phyloP scores from a whole-genome alignment of 805 yeast genomes.

The Starmerella tilneyi region DNA sequence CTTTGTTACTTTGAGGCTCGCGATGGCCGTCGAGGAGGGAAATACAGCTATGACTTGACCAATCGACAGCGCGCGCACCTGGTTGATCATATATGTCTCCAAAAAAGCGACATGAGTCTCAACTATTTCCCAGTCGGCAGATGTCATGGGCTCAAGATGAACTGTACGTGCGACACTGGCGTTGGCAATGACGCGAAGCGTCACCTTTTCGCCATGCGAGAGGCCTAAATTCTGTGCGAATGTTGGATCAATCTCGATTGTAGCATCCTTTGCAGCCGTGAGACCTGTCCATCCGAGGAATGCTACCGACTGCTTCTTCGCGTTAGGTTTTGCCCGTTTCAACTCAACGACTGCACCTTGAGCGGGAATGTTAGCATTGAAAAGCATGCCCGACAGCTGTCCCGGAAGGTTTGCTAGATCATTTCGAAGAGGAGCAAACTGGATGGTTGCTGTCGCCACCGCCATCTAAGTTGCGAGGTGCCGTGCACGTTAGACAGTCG shows the following conservation, averaged over 20 bases:
- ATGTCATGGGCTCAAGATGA: conserved; percentile 63
- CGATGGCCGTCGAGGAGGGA: conserved; percentile 51
- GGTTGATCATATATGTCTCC: conserved; percentile 65
- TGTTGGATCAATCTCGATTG: conserved; percentile 55
- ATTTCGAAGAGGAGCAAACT: conserved; percentile 35
- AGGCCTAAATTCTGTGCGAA: conserved; percentile 48
- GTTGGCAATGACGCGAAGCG: conserved; percentile 40
- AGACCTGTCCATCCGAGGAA: conserved; percentile 65
- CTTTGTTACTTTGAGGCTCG: conserved; percentile 45
- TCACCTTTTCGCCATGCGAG: conserved; percentile 36
- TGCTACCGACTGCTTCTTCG: conserved; percentile 22
- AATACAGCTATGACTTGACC: conserved; percentile 56
- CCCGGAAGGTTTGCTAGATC: conserved; percentile 50
- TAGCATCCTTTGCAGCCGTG: conserved; percentile 29
- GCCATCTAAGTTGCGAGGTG: conserved; percentile 20
- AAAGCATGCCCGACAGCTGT: conserved; percentile 37
- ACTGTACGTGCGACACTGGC: conserved; percentile 49
- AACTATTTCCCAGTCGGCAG: conserved; percentile 83
- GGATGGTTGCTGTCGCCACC: conserved; percentile 30
- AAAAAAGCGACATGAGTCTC: conserved; percentile 69
- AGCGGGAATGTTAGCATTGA: conserved; percentile 42
- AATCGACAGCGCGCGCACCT: conserved; percentile 61
- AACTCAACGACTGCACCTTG: conserved; percentile 51
- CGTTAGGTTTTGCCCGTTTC: conserved; percentile 28
- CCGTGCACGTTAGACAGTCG: background rate